Conservation (phyloP, 2,329 filamentous ascomycete genomes). For the Cadophora gregata region DNA sequence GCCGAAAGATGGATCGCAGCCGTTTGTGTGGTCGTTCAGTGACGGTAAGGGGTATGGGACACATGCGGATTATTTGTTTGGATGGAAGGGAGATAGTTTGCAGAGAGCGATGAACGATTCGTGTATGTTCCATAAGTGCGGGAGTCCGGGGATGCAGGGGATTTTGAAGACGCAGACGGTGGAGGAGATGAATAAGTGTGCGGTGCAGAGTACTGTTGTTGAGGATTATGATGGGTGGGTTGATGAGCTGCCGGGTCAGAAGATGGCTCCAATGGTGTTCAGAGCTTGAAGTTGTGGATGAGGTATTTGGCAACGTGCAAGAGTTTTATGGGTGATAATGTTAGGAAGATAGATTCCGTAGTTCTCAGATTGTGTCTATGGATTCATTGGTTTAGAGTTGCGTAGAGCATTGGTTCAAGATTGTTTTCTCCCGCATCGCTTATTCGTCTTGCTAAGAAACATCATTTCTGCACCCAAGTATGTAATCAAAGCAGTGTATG, state of each 20-base stretch:
- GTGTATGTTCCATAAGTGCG: slow-evolving; percentile 17
- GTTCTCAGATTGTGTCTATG: too few species aligned
- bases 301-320: not conserved
- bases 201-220: not conserved
- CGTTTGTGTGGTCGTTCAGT: slow-evolving; percentile 26
- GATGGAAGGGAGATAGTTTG: slow-evolving; percentile 16
- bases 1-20: slow-evolving; percentile 27
- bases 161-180: slow-evolving; percentile 13
- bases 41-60: slow-evolving; percentile 17
- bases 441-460: too few species aligned
- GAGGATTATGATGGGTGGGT: slow-evolving; percentile 17
- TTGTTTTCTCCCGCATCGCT: too few species aligned
- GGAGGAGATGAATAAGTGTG: slow-evolving; percentile 13
- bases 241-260: not conserved
- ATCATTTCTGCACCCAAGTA: too few species aligned
- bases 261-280: not conserved
- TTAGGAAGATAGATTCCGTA: too few species aligned
- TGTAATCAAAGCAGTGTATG: too few species aligned
- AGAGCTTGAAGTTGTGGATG: not conserved
- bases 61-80: slow-evolving; percentile 17
- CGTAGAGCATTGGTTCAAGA: too few species aligned
- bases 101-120: slow-evolving; percentile 16
- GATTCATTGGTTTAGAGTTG: too few species aligned
- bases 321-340: not conserved
- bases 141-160: not conserved